A percentile compares a stretch with the other conserved stretches of the same genome.
These are phyloP conservation scores for Calonectria leucothoes DNA, from an alignment of 2,329 filamentous ascomycete species.

Conservation along the genomic window DNA sequence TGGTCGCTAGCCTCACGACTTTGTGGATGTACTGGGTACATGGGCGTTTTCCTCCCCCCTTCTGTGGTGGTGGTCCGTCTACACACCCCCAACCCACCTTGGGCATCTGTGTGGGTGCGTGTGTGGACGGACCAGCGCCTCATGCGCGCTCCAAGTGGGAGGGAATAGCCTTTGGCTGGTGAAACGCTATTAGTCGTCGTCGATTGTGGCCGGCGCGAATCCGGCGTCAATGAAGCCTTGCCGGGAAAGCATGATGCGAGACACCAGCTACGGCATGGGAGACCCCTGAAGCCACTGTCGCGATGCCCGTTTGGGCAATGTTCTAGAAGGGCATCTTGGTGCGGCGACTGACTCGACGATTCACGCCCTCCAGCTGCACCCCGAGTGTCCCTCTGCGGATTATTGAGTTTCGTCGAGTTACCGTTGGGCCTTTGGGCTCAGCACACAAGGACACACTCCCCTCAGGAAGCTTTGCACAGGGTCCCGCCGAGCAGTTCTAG, in stretches of 20 bases:
- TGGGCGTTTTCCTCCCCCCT: constrained; percentile 22
- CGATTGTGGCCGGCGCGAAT: constrained; percentile 14
- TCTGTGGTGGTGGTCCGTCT: not conserved
- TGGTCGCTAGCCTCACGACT: constrained; percentile 23
- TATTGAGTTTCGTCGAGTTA: constrained; percentile 30
- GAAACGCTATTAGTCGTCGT: constrained; percentile 26
- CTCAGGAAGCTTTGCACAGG: constrained; percentile 32
- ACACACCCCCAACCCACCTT: constrained; percentile 25
- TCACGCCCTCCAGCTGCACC: not conserved
- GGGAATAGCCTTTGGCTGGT: constrained; percentile 28
- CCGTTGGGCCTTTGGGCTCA: constrained; percentile 29
- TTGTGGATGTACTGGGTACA: constrained; percentile 35
- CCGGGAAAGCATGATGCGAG: constrained; percentile 8
- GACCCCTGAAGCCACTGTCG: constrained; percentile 1
- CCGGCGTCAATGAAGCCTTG: constrained; percentile 8
- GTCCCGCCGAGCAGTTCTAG: constrained; percentile 25
- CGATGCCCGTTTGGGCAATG: constrained; percentile 35
- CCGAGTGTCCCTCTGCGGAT: constrained; percentile 29
- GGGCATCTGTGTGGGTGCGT: not conserved
- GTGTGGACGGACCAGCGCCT: constrained; percentile 14
- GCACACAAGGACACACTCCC: constrained; percentile 24
- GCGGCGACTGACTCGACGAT: not conserved
- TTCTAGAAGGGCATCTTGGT: constrained; percentile 33
- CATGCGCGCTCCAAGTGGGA: constrained; percentile 14
- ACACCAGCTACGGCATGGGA: not conserved